Percentiles rank a stretch among this genome's conserved stretches.
phyloP scores from a whole-genome alignment of 768 basidiomycete genomes.

The Suillus ampliporus region DNA sequence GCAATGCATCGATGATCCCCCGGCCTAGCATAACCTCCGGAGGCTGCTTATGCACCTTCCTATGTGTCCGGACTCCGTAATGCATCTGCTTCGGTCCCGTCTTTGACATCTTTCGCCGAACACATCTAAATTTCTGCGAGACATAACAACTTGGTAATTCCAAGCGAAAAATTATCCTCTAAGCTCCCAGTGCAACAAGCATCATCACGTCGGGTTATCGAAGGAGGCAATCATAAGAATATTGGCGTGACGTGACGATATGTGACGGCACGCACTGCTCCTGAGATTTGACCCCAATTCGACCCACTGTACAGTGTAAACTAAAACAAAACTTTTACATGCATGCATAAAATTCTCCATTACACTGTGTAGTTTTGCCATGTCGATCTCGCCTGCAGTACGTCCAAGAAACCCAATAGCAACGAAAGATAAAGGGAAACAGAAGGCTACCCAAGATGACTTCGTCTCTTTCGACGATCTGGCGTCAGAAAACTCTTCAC shows the following conservation, averaged over 20 bases:
- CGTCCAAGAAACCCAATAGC: neutral
- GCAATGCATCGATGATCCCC: no score
- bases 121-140: no score
- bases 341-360: neutral
- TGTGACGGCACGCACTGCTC: neutral
- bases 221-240: no score
- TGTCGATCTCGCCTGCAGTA: neutral
- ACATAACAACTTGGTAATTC: no score
- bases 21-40: no score
- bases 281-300: no score
- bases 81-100: neutral
- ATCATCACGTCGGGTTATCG: no score
- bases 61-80: no score
- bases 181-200: no score
- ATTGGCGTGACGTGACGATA: neutral
- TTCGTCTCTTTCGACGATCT: conserved; percentile 9
- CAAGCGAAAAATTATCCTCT: no score
- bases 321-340: neutral
- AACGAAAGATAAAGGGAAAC: conserved; percentile 13
- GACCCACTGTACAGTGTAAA: no score
- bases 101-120: neutral
- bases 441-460: conserved; percentile 3
- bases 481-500: conserved; percentile 15
- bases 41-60: neutral
- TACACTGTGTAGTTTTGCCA: neutral